Evolutionary conservation across 257 asterid genomes (phyloP), one percentile per base, ranked within the genome.

Genomic region (Gentiana straminea): DNA sequence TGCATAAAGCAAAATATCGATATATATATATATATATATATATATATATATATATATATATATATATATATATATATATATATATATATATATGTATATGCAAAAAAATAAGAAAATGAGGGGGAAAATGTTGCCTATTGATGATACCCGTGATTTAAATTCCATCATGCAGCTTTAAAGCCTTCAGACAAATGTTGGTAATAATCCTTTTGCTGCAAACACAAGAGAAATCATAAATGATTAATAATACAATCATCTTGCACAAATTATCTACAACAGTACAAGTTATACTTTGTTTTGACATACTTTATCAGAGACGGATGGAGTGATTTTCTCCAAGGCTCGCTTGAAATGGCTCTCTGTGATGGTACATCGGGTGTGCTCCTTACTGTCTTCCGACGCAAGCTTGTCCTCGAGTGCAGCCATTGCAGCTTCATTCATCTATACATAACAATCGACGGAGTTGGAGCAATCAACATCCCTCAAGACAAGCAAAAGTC

Each of bases 371-470:
- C 67, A 47, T 35, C 66, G 46, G 54, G 41, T 44, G 58, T 70
- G 69, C 67, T 59, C 65, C 13, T 54, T 57, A 58, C 64, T 52
- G 32, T 51, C 55, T 4, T 49, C 32, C 33, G 69, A 75, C 55
- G 64, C 68, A 39, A 55, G 71, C 58, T 62, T 68, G 13, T 84
- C 98, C 5, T 78, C 72, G 13, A 83, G 64, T 41, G 86, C 89
- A 68, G 63, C 66, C 86, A 77, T 66, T 32, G 79, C 79, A 52
- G 94, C 98, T 57, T 81, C 84, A 55, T 75, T 60, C 80, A 86
- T 79, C 95, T 86, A 41, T 86, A 41, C 15, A 36, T 33, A 41
- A 35, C 43, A 38, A 37, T 35, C 43, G 38, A 61, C 32, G 13
- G 51, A 35, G 8, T 13, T 24, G 5, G 24, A 68, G 48, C 12